Conservation (phyloP, 768 basidiomycete genomes). For the Panaeolus papilionaceus region DNA sequence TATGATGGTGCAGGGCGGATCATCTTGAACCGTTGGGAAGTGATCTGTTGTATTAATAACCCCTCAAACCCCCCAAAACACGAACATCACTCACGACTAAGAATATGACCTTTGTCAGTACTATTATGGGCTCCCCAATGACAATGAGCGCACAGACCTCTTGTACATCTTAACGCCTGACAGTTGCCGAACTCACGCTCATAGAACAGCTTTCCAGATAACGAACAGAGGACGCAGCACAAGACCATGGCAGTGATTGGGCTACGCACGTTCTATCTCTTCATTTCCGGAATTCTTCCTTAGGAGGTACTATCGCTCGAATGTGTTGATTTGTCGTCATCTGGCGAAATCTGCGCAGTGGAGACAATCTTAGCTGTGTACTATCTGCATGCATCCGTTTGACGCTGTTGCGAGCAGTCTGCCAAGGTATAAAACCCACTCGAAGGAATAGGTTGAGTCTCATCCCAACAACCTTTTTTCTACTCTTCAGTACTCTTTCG, state of each 20-base stretch:
- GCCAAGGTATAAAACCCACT: slow-evolving; percentile 24
- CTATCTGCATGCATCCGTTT: slow-evolving; percentile 16
- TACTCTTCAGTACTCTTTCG: slow-evolving; percentile 17
- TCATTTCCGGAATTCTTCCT: slow-evolving; percentile 30
- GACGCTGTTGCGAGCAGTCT: slow-evolving; percentile 19
- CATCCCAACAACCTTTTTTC: slow-evolving; percentile 18
- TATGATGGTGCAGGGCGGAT: not conserved
- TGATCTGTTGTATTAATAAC: not conserved
- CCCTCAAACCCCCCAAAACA: not conserved
- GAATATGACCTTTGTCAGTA: not conserved
- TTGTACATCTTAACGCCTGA: not conserved
- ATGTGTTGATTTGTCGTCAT: slow-evolving; percentile 22
- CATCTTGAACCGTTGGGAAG: slow-evolving; percentile 4
- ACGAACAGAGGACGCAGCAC: slow-evolving; percentile 21
- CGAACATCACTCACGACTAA: not conserved
- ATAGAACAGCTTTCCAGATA: slow-evolving; percentile 11
- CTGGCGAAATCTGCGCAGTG: slow-evolving; percentile 32
- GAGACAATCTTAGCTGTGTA: slow-evolving; percentile 23
- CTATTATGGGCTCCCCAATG: not conserved
- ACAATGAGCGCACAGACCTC: slow-evolving; percentile 6
- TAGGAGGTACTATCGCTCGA: slow-evolving; percentile 23
- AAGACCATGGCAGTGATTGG: slow-evolving; percentile 8
- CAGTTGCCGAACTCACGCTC: slow-evolving; percentile 11
- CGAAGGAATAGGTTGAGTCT: not conserved
- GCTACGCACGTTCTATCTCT: slow-evolving; percentile 23